Base-by-base conservation (phyloP, 1,139 yeast species). In the Sugiyamaella sp. region DNA sequence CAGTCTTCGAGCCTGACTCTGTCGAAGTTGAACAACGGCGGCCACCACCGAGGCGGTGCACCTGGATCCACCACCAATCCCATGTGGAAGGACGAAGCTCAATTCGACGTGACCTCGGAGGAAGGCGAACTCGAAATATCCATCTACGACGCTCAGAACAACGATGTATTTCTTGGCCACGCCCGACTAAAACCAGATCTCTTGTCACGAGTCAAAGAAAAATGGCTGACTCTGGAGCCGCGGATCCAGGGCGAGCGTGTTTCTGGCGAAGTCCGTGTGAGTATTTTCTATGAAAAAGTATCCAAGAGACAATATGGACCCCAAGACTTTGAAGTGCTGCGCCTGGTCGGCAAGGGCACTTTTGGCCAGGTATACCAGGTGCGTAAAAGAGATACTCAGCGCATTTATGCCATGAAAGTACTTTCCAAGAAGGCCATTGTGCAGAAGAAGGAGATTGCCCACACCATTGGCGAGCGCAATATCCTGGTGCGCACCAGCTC, bases 361-460 rank as follows among this genome's bases (percentile, higher is more conserved):
- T 93, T 93, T 76, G 99, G 99, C 29, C 96, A 89, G 72, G 99
- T 93, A 39, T 93, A 86, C 71, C 98, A 91, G 73, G 99, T 93
- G 46, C 84, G 87, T 62, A 93, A 91, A 78, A 80, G 79, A 65
- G 98, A 91, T 67, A 89, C 95, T 3, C 82, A 83, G 55, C 80
- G 97, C 63, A 85, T 93, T 57, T 93, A 93, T 69, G 99, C 99
- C 46, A 93, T 93, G 99, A 93, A 93, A 72, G 95, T 93, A 24
- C 80, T 93, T 53, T 86, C 95, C 32, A 93, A 93, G 70, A 90
- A 90, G 69, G 95, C 90, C 44, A 93, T 93, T 72, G 97, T 93
- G 51, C 90, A 89, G 71, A 93, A 91, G 79, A 91, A 91, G 72
- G 99, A 93, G 72, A 87, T 93, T 63, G 97, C 97, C 1, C 99